A percentile compares a stretch with the other conserved stretches of the same genome.
phyloP scores from a whole-genome alignment of 176 grass and related monocot species.

The Pontederia paniculata region DNA sequence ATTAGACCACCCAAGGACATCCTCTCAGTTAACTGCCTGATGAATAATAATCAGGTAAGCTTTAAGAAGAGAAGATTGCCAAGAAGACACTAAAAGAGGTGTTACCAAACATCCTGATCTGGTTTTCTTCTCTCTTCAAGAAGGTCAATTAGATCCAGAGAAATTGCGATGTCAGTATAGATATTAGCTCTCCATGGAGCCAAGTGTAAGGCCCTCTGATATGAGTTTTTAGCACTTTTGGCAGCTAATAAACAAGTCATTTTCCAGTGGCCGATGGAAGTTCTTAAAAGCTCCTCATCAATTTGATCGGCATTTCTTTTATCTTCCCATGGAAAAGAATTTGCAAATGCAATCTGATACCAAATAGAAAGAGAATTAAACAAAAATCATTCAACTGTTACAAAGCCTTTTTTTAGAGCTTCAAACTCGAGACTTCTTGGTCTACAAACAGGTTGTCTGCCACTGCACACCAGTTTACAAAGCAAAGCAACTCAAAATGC shows the following conservation, averaged over 20 bases:
- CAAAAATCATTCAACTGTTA: constrained; percentile 17
- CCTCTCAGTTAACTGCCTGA: constrained; percentile 73
- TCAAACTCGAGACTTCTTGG: neutral
- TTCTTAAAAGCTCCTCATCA: constrained; percentile 41
- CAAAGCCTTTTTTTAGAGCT: neutral
- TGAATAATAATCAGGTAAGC: constrained; percentile 26
- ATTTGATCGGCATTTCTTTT: constrained; percentile 21
- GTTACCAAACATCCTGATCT: constrained; percentile 50
- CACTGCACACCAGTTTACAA: too few species aligned
- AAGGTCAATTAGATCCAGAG: constrained; percentile 54
- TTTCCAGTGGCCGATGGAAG: constrained; percentile 58
- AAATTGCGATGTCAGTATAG: constrained; percentile 69
- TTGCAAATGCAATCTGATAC: constrained; percentile 60
- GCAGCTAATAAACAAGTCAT: constrained; percentile 45
- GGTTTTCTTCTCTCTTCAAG: constrained; percentile 27
- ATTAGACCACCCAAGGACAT: constrained; percentile 79
- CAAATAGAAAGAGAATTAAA: constrained; percentile 5
- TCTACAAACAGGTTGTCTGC: too few species aligned
- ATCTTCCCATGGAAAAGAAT: constrained; percentile 72
- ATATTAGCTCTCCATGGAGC: constrained; percentile 92
- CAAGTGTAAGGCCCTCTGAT: constrained; percentile 56
- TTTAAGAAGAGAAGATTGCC: neutral
- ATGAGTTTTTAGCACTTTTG: constrained; percentile 60
- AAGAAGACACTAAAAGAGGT: constrained; percentile 13
- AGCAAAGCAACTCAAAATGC: too few species aligned